A percentile compares a stretch with the other conserved stretches of the same genome.
These are phyloP conservation scores for Xylaria telfairii DNA, from an alignment of 495 filamentous ascomycete species.

Conservation along the genomic window DNA sequence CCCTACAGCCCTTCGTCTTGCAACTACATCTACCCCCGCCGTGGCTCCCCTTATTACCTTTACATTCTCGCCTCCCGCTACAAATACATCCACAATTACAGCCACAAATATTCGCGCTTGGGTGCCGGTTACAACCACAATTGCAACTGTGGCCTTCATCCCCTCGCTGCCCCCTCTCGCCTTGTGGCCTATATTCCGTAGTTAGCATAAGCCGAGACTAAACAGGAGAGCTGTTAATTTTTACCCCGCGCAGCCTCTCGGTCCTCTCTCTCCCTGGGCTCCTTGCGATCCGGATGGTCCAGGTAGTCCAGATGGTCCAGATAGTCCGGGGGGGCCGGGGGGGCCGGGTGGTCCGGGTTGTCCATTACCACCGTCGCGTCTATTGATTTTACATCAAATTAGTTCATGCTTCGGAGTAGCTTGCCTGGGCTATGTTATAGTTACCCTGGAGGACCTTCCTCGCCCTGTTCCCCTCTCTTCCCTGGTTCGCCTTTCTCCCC, in stretches of 20 bases:
- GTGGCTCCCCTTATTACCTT: background rate
- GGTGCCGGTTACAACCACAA: background rate
- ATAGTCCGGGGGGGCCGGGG: slow-evolving; percentile 7
- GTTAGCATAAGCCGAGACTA: background rate
- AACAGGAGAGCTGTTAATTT: background rate
- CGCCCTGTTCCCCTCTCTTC: background rate
- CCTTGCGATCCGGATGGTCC: slow-evolving; percentile 20
- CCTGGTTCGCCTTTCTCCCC: background rate
- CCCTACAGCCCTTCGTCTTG: background rate
- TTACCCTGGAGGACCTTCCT: slow-evolving; percentile 17
- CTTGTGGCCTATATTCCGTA: background rate
- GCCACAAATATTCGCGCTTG: background rate
- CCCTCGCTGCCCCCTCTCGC: slow-evolving; percentile 7
- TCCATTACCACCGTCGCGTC: slow-evolving; percentile 4
- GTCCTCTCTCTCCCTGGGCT: slow-evolving; percentile 9
- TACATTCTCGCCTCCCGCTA: background rate
- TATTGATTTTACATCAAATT: background rate
- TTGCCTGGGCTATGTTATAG: background rate
- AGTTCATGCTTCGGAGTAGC: background rate
- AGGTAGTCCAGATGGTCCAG: slow-evolving; percentile 10
- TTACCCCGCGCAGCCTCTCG: background rate
- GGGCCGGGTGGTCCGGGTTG: slow-evolving; percentile 14
- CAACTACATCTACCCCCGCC: background rate
- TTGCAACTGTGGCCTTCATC: background rate
- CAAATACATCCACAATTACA: slow-evolving; percentile 15